phyloP scores from a whole-genome alignment of 176 grass and related monocot species.

The Chrysopogon serrulatus region DNA sequence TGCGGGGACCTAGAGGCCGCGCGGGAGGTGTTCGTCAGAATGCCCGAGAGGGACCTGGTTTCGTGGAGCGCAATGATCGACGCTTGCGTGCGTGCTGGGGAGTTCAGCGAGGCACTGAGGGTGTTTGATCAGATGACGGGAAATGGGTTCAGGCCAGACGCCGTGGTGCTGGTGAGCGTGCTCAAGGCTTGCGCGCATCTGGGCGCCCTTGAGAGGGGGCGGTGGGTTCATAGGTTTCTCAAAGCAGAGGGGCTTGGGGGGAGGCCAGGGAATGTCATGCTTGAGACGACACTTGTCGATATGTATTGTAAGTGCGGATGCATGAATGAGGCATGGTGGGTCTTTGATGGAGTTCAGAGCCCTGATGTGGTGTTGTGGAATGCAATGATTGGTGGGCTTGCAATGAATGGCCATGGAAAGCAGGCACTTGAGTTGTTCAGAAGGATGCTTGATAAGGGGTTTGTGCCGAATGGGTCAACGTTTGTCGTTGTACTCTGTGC shows the following conservation, averaged over 20 bases:
- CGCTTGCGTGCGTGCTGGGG: constrained; percentile 10
- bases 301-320: constrained; percentile 74
- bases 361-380: constrained; percentile 63
- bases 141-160: constrained; percentile 34
- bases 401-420: constrained; percentile 43
- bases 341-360: constrained; percentile 24
- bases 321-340: constrained; percentile 41
- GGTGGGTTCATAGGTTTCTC: constrained; percentile 39
- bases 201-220: constrained; percentile 37
- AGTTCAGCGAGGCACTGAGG: constrained; percentile 33
- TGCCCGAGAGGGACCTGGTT: constrained; percentile 47
- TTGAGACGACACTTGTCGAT: constrained; percentile 50
- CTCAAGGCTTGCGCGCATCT: constrained; percentile 57
- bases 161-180: constrained; percentile 43
- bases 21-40: constrained; percentile 46
- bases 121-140: constrained; percentile 48
- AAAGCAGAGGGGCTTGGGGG: constrained; percentile 7
- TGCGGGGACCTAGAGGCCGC: constrained; percentile 25
- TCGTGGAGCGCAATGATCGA: constrained; percentile 62
- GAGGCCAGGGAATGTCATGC: constrained; percentile 30
- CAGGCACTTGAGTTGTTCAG: constrained; percentile 32
- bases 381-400: constrained; percentile 59
- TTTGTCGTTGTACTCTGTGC: constrained; percentile 53
- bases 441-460: constrained; percentile 32
- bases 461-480: constrained; percentile 41